phyloP scores from a whole-genome alignment of 257 asterid species.

The Knoxia roxburghii region DNA sequence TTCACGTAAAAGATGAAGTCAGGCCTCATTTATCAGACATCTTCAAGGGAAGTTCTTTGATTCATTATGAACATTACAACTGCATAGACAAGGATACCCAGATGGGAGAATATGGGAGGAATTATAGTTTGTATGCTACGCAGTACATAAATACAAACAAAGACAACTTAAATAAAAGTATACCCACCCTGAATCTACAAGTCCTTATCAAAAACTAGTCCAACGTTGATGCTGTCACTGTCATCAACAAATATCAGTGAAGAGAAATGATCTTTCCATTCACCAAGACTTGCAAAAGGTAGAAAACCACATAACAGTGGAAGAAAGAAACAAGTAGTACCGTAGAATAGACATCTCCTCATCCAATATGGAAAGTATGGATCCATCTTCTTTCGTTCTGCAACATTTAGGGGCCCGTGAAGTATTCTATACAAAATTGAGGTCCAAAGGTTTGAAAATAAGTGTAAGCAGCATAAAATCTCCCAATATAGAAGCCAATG shows the following conservation, averaged over 20 bases:
- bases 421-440: slow-evolving; percentile 46
- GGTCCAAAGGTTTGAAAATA: slow-evolving; percentile 47
- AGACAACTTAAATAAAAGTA: background rate
- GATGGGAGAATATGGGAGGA: background rate
- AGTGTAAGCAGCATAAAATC: slow-evolving; percentile 54
- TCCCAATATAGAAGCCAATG: slow-evolving; percentile 75
- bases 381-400: slow-evolving; percentile 20
- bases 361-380: slow-evolving; percentile 48
- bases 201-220: background rate
- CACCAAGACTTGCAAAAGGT: slow-evolving; percentile 73
- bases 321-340: slow-evolving; percentile 32
- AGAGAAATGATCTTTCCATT: slow-evolving; percentile 66
- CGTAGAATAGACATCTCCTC: slow-evolving; percentile 43
- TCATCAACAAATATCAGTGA: slow-evolving; percentile 18
- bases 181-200: background rate
- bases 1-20: too few species aligned
- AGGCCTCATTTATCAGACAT: too few species aligned
- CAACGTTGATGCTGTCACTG: slow-evolving; percentile 18
- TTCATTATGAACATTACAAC: too few species aligned
- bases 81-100: background rate
- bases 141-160: background rate
- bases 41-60: too few species aligned
- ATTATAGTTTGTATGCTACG: background rate
- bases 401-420: slow-evolving; percentile 52
- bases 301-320: slow-evolving; percentile 75